Evolutionary conservation across 1,139 yeast genomes (phyloP).

Genomic region (Protomyces lactucae-debilis): DNA sequence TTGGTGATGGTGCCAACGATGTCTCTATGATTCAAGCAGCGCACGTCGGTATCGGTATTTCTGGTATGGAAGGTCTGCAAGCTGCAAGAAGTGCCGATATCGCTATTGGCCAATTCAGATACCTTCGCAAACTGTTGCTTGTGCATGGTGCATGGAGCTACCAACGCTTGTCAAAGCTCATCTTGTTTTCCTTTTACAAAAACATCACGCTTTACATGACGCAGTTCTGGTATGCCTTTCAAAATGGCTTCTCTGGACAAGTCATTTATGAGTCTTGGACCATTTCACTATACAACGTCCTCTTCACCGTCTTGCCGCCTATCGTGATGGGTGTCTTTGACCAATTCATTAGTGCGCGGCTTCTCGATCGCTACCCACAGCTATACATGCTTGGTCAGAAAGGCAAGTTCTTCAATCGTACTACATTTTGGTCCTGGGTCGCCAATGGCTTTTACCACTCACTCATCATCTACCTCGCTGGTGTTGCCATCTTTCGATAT

Average conservation of each 20-base stretch:
- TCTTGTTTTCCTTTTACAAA: constrained; percentile 89
- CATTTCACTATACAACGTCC: constrained; percentile 88
- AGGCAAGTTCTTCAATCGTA: constrained; percentile 80
- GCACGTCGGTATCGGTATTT: constrained; percentile 96
- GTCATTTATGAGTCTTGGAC: constrained; percentile 98
- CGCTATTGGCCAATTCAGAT: constrained; percentile 93
- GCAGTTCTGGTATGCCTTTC: constrained; percentile 95
- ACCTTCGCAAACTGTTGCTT: constrained; percentile 68
- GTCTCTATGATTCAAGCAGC: constrained; percentile 99
- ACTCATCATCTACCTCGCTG: constrained; percentile 71
- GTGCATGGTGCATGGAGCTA: constrained; percentile 99
- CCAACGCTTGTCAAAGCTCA: constrained; percentile 87
- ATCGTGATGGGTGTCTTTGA: constrained; percentile 95
- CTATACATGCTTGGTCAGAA: constrained; percentile 85
- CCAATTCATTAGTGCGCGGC: constrained; percentile 86
- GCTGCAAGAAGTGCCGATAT: constrained; percentile 98
- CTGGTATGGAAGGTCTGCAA: constrained; percentile 99
- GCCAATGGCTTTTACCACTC: constrained; percentile 93
- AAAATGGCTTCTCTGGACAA: constrained; percentile 90
- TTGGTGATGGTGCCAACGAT: constrained; percentile 98
- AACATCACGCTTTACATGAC: constrained; percentile 94
- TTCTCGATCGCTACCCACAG: constrained; percentile 87
- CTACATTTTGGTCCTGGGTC: constrained; percentile 97
- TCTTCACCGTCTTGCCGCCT: constrained; percentile 93
- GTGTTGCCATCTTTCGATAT: constrained; percentile 61